Evolutionary conservation across 371 early-diverging fungal genomes (phyloP), one percentile per base, ranked within the genome.

Genomic region (Coemansia sp.): DNA sequence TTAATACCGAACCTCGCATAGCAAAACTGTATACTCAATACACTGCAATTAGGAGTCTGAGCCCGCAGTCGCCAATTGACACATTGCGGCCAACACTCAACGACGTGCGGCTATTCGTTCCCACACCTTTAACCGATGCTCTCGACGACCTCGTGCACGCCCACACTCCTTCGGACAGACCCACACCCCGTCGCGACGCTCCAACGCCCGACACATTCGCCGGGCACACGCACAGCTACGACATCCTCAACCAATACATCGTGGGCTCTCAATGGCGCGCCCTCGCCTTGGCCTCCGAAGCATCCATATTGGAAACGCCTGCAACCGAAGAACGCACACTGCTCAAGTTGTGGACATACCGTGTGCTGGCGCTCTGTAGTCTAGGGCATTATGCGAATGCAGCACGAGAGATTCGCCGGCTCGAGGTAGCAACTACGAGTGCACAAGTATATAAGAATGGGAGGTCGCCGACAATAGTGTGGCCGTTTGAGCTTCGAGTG

Each of bases 401-500:
- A 1, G 57, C 28, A 2, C 53, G 56, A 5, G 80, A 80, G 65
- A 41, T 80, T 36, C 44, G 4, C 2, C 23, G 64, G 0, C 32
- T 79, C 17, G 73, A 65, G 55, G 9, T 2, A 0, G 69, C 66
- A 6, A 54, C 71, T 8, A 7, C 19, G 11, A 26, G 23, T 6
- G 53, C 63, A 13, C 5, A 4, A 11, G 21, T 66, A 46, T 59
- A 29, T 6, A 13, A 3, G 29, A 3, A 19, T 4, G 59, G 44
- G 12, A 24, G 49, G 11, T 17, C 52, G 39, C 54, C 39, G 8
- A 52, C 52, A 24, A 32, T 21, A 0, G 58, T n/a, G 11, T 78
- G 78, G 79, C 79, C 79, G 60, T 70, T 78, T 19, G 79, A 70
- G 53, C 63, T 78, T 49, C 65, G 75, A 0, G 36, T 74, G n/a